Evolutionary conservation across 768 basidiomycete genomes (phyloP), one percentile per base, ranked within the genome.

Genomic region (Tephrocybe sp.): DNA sequence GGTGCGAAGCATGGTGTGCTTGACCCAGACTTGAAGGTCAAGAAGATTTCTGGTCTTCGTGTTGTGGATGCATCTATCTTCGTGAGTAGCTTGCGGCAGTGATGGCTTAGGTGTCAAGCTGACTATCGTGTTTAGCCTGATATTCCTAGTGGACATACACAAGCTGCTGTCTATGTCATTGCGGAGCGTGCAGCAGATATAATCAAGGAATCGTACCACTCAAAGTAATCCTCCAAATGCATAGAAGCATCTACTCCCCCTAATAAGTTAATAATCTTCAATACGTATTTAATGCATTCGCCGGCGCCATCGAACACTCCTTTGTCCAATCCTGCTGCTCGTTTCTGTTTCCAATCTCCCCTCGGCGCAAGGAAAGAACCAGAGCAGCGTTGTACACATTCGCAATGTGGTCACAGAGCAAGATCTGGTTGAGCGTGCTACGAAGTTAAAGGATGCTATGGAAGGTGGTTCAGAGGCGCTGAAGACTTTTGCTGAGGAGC

Each of bases 301-400:
- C n/a, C n/a, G n/a, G n/a, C n/a, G n/a, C n/a, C n/a, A n/a, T n/a
- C n/a, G n/a, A n/a, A n/a, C n/a, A n/a, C n/a, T n/a, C n/a, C n/a
- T n/a, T n/a, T n/a, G n/a, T n/a, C n/a, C n/a, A n/a, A n/a, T 16
- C 91, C 95, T 1, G 74, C 79, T 0, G 73, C 41, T 84, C 91
- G 0, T 98, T 95, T 57, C 83, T 1, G 83, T 93, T 2, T 81
- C 79, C 44, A 95, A 95, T 63, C 74, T 94, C n/a, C 73, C 79
- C 1, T 71, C 71, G 25, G 78, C 80, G 0, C 82, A 86, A 41
- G 92, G 92, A 22, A 89, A 88, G 64, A 76, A 83, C 45, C 93
- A 95, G 65, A 90, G 86, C 64, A 81, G 83, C 41, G 77, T 85
- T 11, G 86, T 97, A 3, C 90, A 94, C 59, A 64, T 94, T 22